A percentile compares a stretch with the other conserved stretches of the same genome.
Conservation (phyloP, 805 yeast genomes). For the Scheffersomyces spartinae region DNA sequence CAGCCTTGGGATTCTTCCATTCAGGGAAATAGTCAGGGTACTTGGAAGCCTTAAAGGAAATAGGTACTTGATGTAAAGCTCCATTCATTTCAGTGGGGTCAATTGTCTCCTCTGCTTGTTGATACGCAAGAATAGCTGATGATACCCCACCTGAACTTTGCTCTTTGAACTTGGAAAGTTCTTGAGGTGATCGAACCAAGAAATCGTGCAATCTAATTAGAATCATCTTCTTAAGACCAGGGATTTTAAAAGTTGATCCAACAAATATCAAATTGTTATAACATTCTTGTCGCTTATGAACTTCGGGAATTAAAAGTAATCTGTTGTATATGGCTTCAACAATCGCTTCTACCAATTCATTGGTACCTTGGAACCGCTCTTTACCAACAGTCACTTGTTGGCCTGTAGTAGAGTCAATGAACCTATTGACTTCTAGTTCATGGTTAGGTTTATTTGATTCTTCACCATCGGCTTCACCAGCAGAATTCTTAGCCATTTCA, state of each 20-base stretch:
- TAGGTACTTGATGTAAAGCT: slow-evolving; percentile 57
- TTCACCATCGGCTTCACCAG: slow-evolving; percentile 13
- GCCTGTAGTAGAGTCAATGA: slow-evolving; percentile 47
- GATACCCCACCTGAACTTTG: slow-evolving; percentile 18
- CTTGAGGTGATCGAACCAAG: slow-evolving; percentile 42
- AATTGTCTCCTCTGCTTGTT: slow-evolving; percentile 26
- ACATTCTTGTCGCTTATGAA: slow-evolving; percentile 64
- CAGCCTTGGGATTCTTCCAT: slow-evolving; percentile 57
- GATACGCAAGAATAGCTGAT: slow-evolving; percentile 30
- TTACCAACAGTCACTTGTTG: slow-evolving; percentile 63
- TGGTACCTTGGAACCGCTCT: slow-evolving; percentile 79
- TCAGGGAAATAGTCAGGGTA: slow-evolving; percentile 90
- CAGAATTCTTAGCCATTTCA: slow-evolving; percentile 33
- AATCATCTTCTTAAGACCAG: slow-evolving; percentile 70
- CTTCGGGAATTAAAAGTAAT: slow-evolving; percentile 49
- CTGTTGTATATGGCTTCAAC: slow-evolving; percentile 42
- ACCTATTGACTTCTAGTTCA: slow-evolving; percentile 63
- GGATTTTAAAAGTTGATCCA: slow-evolving; percentile 68
- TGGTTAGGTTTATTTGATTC: slow-evolving; percentile 36
- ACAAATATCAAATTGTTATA: slow-evolving; percentile 74
- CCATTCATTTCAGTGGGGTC: slow-evolving; percentile 9
- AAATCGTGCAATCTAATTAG: no score
- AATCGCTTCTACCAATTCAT: slow-evolving; percentile 42
- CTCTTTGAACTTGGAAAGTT: slow-evolving; percentile 20
- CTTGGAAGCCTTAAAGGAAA: slow-evolving; percentile 53